These are phyloP conservation scores for Aureococcus anophagefferens DNA, from an alignment of 108 stramenopile genomes.

Conservation along the genomic window DNA sequence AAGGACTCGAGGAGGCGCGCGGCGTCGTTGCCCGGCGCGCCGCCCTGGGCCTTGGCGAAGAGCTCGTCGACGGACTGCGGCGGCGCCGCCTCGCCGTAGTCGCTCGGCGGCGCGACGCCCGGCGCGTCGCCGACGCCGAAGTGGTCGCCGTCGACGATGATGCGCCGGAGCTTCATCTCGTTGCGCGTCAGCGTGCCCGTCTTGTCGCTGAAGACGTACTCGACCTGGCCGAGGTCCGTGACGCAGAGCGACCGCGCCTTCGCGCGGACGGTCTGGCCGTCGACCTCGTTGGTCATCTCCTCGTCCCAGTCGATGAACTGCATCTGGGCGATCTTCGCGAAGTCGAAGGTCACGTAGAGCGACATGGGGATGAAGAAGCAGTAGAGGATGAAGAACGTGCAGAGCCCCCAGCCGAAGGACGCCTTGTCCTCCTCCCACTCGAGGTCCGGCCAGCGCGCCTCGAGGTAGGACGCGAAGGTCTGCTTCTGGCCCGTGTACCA, in stretches of 20 bases:
- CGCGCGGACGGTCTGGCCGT: slow-evolving; percentile 26
- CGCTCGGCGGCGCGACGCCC: neutral
- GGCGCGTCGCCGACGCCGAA: slow-evolving; percentile 17
- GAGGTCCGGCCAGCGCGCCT: neutral
- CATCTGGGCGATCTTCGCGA: slow-evolving; percentile 43
- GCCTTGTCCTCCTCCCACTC: neutral
- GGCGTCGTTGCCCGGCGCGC: neutral
- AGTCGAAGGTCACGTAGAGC: slow-evolving; percentile 49
- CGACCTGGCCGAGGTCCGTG: slow-evolving; percentile 45
- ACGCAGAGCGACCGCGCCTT: slow-evolving; percentile 23
- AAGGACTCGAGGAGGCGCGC: slow-evolving; percentile 10
- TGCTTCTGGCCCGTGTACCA: neutral
- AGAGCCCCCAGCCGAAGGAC: slow-evolving; percentile 10
- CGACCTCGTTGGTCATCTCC: slow-evolving; percentile 41
- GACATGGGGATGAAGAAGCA: slow-evolving; percentile 55
- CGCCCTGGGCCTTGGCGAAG: neutral
- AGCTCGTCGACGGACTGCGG: neutral
- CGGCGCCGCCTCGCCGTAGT: neutral
- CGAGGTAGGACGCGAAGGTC: neutral
- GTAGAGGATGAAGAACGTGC: slow-evolving; percentile 43
- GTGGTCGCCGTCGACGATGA: slow-evolving; percentile 21
- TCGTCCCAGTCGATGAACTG: slow-evolving; percentile 35
- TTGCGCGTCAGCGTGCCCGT: slow-evolving; percentile 54
- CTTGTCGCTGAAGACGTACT: slow-evolving; percentile 15
- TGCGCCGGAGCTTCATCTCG: slow-evolving; percentile 46